These are phyloP conservation scores for Albizia julibrissin DNA, from an alignment of 306 rosid species.

Conservation along the genomic window DNA sequence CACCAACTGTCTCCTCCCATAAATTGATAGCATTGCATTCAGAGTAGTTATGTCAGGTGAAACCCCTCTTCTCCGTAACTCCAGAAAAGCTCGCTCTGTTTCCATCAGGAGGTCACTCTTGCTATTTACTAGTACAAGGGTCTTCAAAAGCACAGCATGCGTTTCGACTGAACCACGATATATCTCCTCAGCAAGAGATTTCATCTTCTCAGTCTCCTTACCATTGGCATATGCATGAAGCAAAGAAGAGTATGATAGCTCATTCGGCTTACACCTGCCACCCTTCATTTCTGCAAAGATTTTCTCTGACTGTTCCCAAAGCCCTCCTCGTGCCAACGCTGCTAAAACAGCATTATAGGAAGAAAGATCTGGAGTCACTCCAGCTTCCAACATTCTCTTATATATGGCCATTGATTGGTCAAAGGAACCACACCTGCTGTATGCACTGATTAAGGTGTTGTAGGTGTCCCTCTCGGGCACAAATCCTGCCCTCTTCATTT, in stretches of 20 bases:
- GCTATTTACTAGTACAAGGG: constrained; percentile 84
- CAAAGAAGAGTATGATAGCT: constrained; percentile 77
- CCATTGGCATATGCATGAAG: constrained; percentile 95
- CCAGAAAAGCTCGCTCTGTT: constrained; percentile 78
- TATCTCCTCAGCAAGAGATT: constrained; percentile 73
- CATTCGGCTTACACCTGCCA: constrained; percentile 79
- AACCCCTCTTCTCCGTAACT: constrained; percentile 59
- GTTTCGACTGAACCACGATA: constrained; percentile 66
- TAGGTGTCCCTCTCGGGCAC: constrained; percentile 90
- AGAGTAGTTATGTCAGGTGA: constrained; percentile 77
- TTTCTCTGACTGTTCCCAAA: constrained; percentile 89
- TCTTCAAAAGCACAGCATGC: constrained; percentile 75
- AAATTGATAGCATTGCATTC: constrained; percentile 88
- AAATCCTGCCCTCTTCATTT: constrained; percentile 97
- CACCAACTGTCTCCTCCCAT: constrained; percentile 85
- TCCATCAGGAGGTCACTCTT: constrained; percentile 77
- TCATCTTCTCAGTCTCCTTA: constrained; percentile 67
- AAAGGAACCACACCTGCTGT: constrained; percentile 83
- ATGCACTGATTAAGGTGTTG: constrained; percentile 84
- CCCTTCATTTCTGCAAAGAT: constrained; percentile 79
- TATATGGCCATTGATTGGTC: constrained; percentile 85
- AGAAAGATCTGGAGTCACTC: constrained; percentile 85
- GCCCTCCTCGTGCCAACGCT: constrained; percentile 91
- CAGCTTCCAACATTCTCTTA: constrained; percentile 84
- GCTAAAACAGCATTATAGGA: constrained; percentile 88